Conservation (phyloP, 2,329 filamentous ascomycete species). For the Sclerotinia trifoliorum region DNA sequence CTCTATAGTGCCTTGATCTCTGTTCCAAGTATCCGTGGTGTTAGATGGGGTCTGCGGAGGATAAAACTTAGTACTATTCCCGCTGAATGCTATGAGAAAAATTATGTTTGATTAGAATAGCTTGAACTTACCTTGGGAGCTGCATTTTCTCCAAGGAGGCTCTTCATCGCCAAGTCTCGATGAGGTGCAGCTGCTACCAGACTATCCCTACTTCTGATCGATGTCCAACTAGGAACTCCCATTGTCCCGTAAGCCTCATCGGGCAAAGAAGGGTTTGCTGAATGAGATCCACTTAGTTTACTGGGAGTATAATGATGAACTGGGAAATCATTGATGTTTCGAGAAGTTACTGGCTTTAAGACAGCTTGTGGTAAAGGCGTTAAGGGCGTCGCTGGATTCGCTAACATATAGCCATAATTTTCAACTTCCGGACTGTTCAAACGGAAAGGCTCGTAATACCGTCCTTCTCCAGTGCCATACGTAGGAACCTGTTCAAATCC, state of each 20-base stretch:
- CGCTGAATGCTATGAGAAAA: neutral
- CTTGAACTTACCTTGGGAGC: constrained; percentile 8
- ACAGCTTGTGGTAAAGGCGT: neutral
- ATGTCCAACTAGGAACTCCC: neutral
- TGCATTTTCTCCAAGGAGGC: neutral
- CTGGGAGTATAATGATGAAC: neutral
- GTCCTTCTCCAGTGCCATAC: neutral
- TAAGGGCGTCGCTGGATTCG: neutral
- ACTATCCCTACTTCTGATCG: constrained; percentile 2
- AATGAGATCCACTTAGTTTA: neutral
- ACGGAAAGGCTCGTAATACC: neutral
- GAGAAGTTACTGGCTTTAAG: neutral
- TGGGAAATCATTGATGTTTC: neutral
- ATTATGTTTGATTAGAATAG: neutral
- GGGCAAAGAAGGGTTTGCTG: no score
- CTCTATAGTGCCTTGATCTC: neutral
- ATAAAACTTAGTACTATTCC: neutral
- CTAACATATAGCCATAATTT: neutral
- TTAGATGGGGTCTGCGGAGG: neutral
- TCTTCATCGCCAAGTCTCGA: constrained; percentile 4
- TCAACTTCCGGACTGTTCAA: neutral
- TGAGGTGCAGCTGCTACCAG: neutral
- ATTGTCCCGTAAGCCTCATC: neutral
- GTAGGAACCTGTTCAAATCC: neutral
- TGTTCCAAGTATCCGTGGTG: neutral